phyloP scores from a whole-genome alignment of 2,329 filamentous ascomycete genomes.

The Fusarium sp. region DNA sequence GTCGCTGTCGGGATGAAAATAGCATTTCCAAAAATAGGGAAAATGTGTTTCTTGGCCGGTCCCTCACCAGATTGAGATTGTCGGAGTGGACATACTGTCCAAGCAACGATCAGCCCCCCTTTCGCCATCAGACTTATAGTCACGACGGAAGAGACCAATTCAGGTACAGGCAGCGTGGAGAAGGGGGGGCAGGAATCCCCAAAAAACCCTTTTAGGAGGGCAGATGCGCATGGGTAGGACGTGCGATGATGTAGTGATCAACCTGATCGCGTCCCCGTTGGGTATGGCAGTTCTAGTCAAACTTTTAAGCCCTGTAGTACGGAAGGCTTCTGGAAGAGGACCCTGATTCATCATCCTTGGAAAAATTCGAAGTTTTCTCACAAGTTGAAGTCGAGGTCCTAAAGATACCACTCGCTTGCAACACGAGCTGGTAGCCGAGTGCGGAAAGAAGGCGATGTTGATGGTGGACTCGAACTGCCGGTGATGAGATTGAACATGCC shows the following conservation, averaged over 20 bases:
- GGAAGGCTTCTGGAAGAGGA: slow-evolving; percentile 36
- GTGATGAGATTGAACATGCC: slow-evolving; percentile 6
- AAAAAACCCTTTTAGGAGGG: slow-evolving; percentile 27
- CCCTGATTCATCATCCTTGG: slow-evolving; percentile 29
- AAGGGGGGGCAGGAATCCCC: slow-evolving; percentile 29
- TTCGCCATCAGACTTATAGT: slow-evolving; percentile 28
- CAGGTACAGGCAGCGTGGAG: slow-evolving; percentile 30
- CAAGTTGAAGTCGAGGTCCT: neutral
- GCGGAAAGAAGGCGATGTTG: neutral
- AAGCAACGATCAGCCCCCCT: slow-evolving; percentile 35
- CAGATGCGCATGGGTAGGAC: slow-evolving; percentile 38
- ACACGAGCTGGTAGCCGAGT: slow-evolving; percentile 10
- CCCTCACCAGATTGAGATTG: slow-evolving; percentile 31
- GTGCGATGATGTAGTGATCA: slow-evolving; percentile 43
- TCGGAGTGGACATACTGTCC: slow-evolving; percentile 25
- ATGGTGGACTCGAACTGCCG: slow-evolving; percentile 1
- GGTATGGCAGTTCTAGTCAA: slow-evolving; percentile 35
- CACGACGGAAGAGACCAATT: slow-evolving; percentile 7
- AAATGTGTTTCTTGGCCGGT: slow-evolving; percentile 7
- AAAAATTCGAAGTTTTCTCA: neutral
- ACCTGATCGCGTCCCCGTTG: slow-evolving; percentile 31
- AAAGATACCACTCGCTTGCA: slow-evolving; percentile 5
- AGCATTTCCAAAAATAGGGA: slow-evolving; percentile 39
- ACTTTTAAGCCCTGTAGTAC: slow-evolving; percentile 28
- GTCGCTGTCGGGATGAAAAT: slow-evolving; percentile 27